Evolutionary conservation across 352 stramenopile genomes (phyloP).

Genomic region (Globisporangium parvum): DNA sequence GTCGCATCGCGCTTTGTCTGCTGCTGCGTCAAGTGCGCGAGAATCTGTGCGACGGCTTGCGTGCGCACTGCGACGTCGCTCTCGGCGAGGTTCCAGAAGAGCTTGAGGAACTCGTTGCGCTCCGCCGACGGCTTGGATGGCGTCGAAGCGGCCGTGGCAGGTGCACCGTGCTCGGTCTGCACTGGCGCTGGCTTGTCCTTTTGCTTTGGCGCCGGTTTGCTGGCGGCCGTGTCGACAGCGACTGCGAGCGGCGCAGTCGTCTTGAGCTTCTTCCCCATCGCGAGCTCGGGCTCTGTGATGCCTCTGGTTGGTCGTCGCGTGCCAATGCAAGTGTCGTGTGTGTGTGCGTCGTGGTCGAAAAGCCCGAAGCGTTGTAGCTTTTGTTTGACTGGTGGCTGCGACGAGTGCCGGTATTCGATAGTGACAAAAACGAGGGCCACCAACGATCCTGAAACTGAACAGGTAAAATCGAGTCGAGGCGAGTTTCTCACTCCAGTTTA

Average conservation of each 20-base stretch:
- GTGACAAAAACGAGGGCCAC: too few species aligned
- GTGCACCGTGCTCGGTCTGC: background rate
- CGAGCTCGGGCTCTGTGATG: background rate
- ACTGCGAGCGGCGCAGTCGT: slow-evolving; percentile 1
- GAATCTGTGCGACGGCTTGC: slow-evolving; percentile 48
- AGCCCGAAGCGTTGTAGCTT: too few species aligned
- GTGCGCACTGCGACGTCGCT: slow-evolving; percentile 55
- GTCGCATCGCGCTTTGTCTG: slow-evolving; percentile 20
- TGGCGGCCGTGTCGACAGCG: background rate
- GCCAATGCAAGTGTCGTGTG: too few species aligned
- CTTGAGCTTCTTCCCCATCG: slow-evolving; percentile 15
- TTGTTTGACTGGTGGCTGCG: too few species aligned
- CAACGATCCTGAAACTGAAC: too few species aligned
- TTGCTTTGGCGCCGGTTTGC: background rate
- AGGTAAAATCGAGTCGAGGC: too few species aligned
- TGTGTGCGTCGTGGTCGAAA: too few species aligned
- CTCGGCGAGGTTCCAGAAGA: slow-evolving; percentile 84
- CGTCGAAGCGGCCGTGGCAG: background rate
- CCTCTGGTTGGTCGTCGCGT: slow-evolving; percentile 2
- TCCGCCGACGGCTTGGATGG: slow-evolving; percentile 20
- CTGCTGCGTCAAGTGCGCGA: slow-evolving; percentile 38
- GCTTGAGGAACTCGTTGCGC: slow-evolving; percentile 75
- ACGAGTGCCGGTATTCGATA: too few species aligned
- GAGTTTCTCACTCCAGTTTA: too few species aligned
- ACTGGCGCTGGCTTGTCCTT: background rate